These are phyloP conservation scores for Pseudocercospora macadamiae DNA, from an alignment of 2,329 filamentous ascomycete genomes.

Conservation along the genomic window DNA sequence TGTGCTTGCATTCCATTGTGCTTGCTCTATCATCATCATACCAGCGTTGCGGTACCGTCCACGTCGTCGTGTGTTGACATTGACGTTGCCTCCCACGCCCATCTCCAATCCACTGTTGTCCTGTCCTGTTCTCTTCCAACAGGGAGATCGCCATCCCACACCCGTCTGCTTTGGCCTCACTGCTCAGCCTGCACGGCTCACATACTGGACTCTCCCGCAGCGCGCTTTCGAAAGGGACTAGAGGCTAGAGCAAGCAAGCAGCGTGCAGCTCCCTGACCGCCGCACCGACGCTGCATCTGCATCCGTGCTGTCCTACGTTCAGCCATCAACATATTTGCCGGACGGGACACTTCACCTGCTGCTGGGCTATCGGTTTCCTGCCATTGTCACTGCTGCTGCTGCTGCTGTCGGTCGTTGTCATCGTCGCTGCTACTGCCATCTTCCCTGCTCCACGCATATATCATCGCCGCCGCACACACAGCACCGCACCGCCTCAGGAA, in stretches of 20 bases:
- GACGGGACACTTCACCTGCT: neutral
- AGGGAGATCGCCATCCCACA: neutral
- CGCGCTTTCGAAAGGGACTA: neutral
- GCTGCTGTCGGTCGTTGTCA: neutral
- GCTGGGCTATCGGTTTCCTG: neutral
- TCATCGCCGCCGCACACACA: neutral
- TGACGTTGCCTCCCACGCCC: neutral
- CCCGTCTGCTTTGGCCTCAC: no score
- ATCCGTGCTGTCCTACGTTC: slow-evolving; percentile 7
- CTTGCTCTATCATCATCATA: neutral
- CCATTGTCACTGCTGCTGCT: neutral
- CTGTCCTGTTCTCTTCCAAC: no score
- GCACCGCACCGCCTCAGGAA: neutral
- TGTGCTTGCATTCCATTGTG: neutral
- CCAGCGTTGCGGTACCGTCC: neutral
- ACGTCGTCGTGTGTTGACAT: neutral
- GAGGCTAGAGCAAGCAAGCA: neutral
- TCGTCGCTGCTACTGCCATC: neutral
- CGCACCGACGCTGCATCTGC: slow-evolving; percentile 7
- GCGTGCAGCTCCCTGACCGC: slow-evolving; percentile 6
- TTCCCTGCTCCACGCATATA: neutral
- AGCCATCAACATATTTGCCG: slow-evolving; percentile 10
- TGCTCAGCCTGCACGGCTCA: neutral
- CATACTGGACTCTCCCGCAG: neutral
- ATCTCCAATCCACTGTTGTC: no score